Conservation (phyloP, 1,139 yeast species). For the Magnusiomyces suaveolens region DNA sequence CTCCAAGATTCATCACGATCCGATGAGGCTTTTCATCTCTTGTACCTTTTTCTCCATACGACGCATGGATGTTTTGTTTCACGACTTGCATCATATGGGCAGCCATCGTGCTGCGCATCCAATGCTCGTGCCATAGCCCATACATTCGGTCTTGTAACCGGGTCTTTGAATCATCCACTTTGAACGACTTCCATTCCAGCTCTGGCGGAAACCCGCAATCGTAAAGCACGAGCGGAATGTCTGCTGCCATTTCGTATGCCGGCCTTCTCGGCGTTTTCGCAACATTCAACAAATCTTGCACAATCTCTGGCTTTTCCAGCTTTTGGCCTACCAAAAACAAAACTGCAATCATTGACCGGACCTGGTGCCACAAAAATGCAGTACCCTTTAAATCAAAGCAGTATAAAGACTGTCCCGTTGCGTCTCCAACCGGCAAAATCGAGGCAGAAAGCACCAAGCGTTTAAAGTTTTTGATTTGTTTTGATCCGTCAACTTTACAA, state of each 20-base stretch:
- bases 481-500: constrained; percentile 88
- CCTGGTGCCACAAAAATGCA: constrained; percentile 98
- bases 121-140: constrained; percentile 30
- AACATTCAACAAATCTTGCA: constrained; percentile 51
- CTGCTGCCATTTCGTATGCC: constrained; percentile 80
- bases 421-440: constrained; percentile 17
- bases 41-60: constrained; percentile 1
- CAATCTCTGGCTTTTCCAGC: constrained; percentile 51
- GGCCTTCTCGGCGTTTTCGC: constrained; percentile 61
- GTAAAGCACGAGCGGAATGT: constrained; percentile 77
- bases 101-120: constrained; percentile 31
- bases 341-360: constrained; percentile 86
- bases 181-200: constrained; percentile 51
- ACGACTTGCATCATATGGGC: constrained; percentile 23
- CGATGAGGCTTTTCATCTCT: constrained; percentile 8
- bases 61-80: constrained; percentile 13
- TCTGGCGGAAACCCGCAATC: constrained; percentile 62
- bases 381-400: constrained; percentile 76
- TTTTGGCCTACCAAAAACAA: constrained; percentile 72
- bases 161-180: constrained; percentile 16
- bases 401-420: constrained; percentile 29
- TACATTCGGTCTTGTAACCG: constrained; percentile 21
- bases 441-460: constrained; percentile 41
- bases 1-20: constrained; percentile 22
- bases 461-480: constrained; percentile 69